Percentiles rank a stretch among this genome's conserved stretches.
phyloP scores from a whole-genome alignment of 2,329 filamentous ascomycete genomes.

The Epichloe sibirici region DNA sequence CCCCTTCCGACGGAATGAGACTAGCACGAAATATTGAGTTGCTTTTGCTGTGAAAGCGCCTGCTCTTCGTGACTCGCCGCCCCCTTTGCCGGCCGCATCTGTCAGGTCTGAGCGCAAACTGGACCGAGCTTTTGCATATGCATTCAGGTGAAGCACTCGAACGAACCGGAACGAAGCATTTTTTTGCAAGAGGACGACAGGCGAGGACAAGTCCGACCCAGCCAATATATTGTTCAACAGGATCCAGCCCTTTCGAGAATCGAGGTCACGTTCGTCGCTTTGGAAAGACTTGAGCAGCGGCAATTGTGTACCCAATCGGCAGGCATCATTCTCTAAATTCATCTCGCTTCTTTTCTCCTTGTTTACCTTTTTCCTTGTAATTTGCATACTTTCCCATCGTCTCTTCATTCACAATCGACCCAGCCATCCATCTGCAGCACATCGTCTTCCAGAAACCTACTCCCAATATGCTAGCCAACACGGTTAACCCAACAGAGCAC shows the following conservation, averaged over 20 bases:
- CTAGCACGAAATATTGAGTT: neutral
- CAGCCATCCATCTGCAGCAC: neutral
- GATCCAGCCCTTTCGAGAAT: neutral
- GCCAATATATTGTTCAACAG: neutral
- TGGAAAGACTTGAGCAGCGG: neutral
- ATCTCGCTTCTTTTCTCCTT: neutral
- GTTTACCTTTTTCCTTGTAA: neutral
- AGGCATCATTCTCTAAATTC: neutral
- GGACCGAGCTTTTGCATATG: constrained; percentile 1
- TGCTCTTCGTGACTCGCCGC: neutral
- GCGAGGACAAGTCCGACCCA: neutral
- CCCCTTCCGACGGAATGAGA: neutral
- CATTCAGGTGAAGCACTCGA: constrained; percentile 1
- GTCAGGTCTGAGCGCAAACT: constrained; percentile 1
- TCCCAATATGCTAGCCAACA: constrained; percentile 6
- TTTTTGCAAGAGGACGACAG: neutral
- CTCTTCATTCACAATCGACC: neutral
- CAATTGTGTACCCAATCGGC: neutral
- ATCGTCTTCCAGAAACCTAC: neutral
- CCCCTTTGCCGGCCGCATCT: neutral
- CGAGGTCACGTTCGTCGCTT: neutral
- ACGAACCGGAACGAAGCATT: neutral
- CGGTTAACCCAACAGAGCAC: constrained; percentile 5
- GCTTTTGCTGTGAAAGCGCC: neutral
- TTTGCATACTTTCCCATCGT: neutral